Base-by-base conservation (phyloP, 2,329 filamentous ascomycete species). In the Nectriaceae sp. region DNA sequence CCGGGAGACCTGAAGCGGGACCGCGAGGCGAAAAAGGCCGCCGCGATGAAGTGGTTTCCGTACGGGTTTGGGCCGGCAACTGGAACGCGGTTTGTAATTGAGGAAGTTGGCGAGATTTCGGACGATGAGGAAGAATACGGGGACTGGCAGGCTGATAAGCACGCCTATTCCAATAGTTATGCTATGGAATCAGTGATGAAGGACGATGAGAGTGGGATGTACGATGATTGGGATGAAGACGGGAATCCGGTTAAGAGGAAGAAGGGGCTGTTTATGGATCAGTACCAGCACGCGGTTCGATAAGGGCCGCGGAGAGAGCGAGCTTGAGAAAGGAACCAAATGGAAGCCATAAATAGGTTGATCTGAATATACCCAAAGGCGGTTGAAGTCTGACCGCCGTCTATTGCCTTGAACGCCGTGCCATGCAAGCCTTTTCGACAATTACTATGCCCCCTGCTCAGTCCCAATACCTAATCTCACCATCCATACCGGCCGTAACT, bases 401-500 rank as follows among this genome's bases (percentile, higher is more conserved):
- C 48, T 48, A 49, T 21, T 39, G 35, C 43, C 40, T 52, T 11
- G 48, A 62, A 62, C 59, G 59, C 59, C 59, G 21, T 61, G 52
- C 57, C 54, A 61, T 62, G 59, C 50, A 52, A 37, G 43, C 49
- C 37, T 33, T 29, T 11, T 20, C 44, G 48, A 41, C 20, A 47
- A 18, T 19, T 50, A 43, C 47, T 4, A 31, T 39, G 47, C 43
- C 42, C 47, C 40, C 36, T 45, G 37, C 41, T 39, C 79, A 97
- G 78, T 97, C 94, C 90, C 92, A 97, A 68, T 93, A 93, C 68
- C 88, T 89, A 52, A 99, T 90, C 39, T 87, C 78, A 4, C 94
- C 93, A 62, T 96, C 90, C 70, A 95, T 71, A 18, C 94, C 94
- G 11, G 91, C 95, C 22, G 92, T 95, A 2, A 87, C 89, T 29